A percentile compares a stretch with the other conserved stretches of the same genome.
Conservation (phyloP, 129 eudicot species). For the Rutidosis leptorrhynchoides region DNA sequence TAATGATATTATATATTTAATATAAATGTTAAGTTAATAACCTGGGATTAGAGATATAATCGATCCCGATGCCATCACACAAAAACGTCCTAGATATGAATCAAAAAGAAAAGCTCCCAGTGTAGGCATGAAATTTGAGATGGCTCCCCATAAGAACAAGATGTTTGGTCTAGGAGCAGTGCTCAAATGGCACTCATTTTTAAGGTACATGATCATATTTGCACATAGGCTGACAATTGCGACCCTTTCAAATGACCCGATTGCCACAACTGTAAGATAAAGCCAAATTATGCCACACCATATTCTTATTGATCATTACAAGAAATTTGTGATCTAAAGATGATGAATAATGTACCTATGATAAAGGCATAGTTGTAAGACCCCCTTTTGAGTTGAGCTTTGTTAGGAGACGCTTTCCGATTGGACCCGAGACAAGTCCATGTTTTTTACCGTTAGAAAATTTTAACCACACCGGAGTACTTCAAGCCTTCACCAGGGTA, state of each 20-base stretch:
- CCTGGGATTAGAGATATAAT: conserved; percentile 39
- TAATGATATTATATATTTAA: too few species aligned
- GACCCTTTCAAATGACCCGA: conserved; percentile 59
- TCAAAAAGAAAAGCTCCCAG: conserved; percentile 69
- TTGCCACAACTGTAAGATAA: conserved; percentile 30
- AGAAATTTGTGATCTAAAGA: neutral
- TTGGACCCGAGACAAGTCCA: conserved; percentile 31
- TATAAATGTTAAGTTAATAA: too few species aligned
- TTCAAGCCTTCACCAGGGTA: neutral
- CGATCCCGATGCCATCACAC: conserved; percentile 45
- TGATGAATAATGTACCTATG: conserved; percentile 33
- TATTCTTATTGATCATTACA: neutral
- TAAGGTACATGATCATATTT: conserved; percentile 65
- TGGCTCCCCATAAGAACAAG: conserved; percentile 59
- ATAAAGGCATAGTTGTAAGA: conserved; percentile 60
- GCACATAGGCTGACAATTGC: conserved; percentile 54
- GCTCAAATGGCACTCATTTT: conserved; percentile 41
- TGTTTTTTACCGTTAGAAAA: neutral
- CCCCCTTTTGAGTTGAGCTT: conserved; percentile 40
- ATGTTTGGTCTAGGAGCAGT: conserved; percentile 40
- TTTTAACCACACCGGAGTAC: neutral
- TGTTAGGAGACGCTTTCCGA: conserved; percentile 24
- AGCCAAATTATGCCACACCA: neutral
- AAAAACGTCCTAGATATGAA: conserved; percentile 63
- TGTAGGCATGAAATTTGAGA: conserved; percentile 58